phyloP scores from a whole-genome alignment of 2,329 filamentous ascomycete genomes.

The Scleromitrula shiraiana region DNA sequence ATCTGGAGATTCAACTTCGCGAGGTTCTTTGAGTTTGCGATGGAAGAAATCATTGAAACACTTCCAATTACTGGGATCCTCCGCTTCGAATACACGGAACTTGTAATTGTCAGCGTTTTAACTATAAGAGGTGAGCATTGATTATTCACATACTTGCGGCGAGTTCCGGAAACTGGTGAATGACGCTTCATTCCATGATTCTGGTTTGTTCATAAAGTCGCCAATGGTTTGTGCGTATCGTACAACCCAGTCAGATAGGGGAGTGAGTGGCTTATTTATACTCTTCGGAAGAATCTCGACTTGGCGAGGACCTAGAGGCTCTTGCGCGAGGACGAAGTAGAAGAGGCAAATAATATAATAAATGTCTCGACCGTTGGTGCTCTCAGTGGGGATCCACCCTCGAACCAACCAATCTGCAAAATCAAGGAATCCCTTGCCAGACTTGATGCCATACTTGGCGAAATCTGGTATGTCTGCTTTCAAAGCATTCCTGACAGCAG shows the following conservation, averaged over 20 bases:
- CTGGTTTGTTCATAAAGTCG: constrained; percentile 29
- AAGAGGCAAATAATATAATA: constrained; percentile 34
- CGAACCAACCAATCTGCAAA: constrained; percentile 7
- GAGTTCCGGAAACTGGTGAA: constrained; percentile 30
- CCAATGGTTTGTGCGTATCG: constrained; percentile 32
- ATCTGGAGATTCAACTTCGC: constrained; percentile 28
- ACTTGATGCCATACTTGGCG: not conserved
- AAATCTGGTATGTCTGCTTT: not conserved
- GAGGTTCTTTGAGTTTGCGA: constrained; percentile 31
- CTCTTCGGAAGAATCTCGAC: constrained; percentile 27
- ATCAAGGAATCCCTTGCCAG: constrained; percentile 2
- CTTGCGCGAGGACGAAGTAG: constrained; percentile 35
- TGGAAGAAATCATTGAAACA: constrained; percentile 37
- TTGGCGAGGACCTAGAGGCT: constrained; percentile 25
- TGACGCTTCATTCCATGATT: constrained; percentile 29
- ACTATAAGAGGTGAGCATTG: no score
- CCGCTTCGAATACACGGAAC: constrained; percentile 30
- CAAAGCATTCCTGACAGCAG: constrained; percentile 4
- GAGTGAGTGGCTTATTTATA: constrained; percentile 26
- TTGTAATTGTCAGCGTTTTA: no score
- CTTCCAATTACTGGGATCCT: constrained; percentile 29
- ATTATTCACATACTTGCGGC: no score
- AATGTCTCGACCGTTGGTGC: constrained; percentile 30
- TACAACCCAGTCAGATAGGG: constrained; percentile 34
- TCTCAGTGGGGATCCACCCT: constrained; percentile 33